Evolutionary conservation across 441 rosid genomes (phyloP), one percentile per base, ranked within the genome.

Genomic region (Arabidopsis hybrid): DNA sequence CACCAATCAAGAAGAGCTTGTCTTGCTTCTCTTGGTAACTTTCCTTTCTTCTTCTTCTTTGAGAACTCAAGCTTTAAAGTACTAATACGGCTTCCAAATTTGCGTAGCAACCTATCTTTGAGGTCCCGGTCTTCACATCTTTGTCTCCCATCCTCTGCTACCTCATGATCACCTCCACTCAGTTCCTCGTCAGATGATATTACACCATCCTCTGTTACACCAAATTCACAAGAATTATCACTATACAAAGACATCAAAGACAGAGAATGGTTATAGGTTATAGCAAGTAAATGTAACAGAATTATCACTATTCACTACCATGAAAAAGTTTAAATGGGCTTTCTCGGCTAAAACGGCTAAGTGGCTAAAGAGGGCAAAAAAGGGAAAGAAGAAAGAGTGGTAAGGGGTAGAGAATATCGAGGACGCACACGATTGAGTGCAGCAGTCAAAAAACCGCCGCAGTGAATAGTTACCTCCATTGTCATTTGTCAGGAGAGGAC

Each of bases 31-130:
- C 94, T 92, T 0, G 99, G 99, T 43, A 95, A 76, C 67, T 95
- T 95, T 34, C 99, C 99, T 81, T 95, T 95, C 91, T 95, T 95
- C 79, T 89, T 95, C 82, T 95, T 95, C 91, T 95, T 95, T 60
- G 99, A 95, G 16, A 95, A 93, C 72, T 95, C 97, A 36, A 91
- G 95, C 83, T 91, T 92, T 13, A 95, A 83, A 67, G 97, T 85
- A 63, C 99, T 85, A n/a, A 91, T 82, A 78, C 88, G 89, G 51
- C 99, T 97, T 39, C 97, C 89, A 14, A 91, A 95, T 72, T 92
- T 95, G 62, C 85, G 84, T 14, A 91, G 66, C 38, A 95, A 71
- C 67, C 88, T 95, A 68, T 87, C 92, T 85, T 92, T 95, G 55
- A 95, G 86, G 65, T 91, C 92, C 53, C 91, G 88, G 59, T 95